Evolutionary conservation across 2,329 filamentous ascomycete species (phyloP), one percentile per base, ranked within the genome.

Genomic region (Chaetothyriales sp.): DNA sequence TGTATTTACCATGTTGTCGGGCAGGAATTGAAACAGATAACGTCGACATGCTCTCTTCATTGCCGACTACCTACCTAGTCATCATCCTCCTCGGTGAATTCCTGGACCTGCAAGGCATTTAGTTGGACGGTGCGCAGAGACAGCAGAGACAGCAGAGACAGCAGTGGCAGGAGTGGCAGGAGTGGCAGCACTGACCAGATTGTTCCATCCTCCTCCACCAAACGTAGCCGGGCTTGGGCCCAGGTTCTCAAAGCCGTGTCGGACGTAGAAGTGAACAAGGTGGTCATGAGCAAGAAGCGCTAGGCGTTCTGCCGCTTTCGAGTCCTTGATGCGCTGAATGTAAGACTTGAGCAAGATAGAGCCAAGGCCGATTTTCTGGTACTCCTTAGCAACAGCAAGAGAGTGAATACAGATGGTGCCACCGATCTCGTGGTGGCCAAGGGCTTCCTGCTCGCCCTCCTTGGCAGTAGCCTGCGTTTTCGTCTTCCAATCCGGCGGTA

Each of bases 391-490:
- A 5, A 95, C 81, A 18, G 84, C 86, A 4, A 95, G 73, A 0
- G 85, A 90, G 67, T 95, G 89, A 47, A 95, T 69, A 50, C 80
- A 86, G 50, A 95, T 75, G 0, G 86, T 93, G 44, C 79, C 70
- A 42, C 87, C 87, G 15, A 72, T 70, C 52, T 86, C 79, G 59
- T 84, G 78, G 65, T 94, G 86, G 28, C 86, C 86, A 8, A 79
- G 62, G 1, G 65, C 63, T 36, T 74, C 70, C 49, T 70, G 66
- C 49, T 63, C 64, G 50, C 43, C 48, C 18, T 55, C 49, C 44
- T 26, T 55, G 15, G 55, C 55, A 32, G 61, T 53, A 9, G 63
- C 64, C 53, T 63, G 62, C 51, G 67, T 68, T 47, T 66, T 62
- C 7, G 72, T 70, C 53, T 73, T 70, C 81, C 84, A 90, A 62